These are phyloP conservation scores for Hortaea sp. DNA, from an alignment of 2,329 filamentous ascomycete species.

Conservation along the genomic window DNA sequence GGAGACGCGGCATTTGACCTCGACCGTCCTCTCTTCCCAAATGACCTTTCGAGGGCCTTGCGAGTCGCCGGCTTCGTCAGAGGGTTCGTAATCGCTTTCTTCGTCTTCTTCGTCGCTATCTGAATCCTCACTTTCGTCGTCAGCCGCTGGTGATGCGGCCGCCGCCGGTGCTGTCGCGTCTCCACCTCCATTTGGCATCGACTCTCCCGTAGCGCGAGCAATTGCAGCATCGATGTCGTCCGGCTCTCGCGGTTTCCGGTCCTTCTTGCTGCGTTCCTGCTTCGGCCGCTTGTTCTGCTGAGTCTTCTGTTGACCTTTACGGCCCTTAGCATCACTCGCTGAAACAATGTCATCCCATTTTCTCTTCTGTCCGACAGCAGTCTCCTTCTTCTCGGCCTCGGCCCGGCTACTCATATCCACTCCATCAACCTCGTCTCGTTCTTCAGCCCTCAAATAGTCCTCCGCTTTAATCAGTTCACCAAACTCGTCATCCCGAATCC, in stretches of 20 bases:
- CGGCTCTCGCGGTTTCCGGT: conserved; percentile 20
- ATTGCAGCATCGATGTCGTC: conserved; percentile 28
- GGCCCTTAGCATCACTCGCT: conserved; percentile 10
- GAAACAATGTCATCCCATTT: conserved; percentile 70
- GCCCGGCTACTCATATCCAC: conserved; percentile 44
- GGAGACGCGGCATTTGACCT: conserved; percentile 64
- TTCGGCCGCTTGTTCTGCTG: background rate
- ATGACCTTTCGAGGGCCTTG: conserved; percentile 68
- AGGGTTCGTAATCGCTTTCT: conserved; percentile 39
- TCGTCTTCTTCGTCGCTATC: conserved; percentile 36
- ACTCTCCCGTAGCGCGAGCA: conserved; percentile 20
- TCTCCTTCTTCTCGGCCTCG: conserved; percentile 39
- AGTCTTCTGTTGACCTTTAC: background rate
- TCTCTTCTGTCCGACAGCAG: conserved; percentile 72
- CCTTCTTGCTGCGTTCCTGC: conserved; percentile 51
- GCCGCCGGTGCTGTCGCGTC: conserved; percentile 1
- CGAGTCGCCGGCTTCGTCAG: conserved; percentile 33
- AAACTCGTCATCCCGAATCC: conserved; percentile 78
- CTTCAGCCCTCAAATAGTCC: conserved; percentile 86
- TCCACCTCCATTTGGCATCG: conserved; percentile 17
- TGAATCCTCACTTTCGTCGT: conserved; percentile 13
- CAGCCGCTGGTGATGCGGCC: conserved; percentile 12
- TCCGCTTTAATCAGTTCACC: conserved; percentile 89
- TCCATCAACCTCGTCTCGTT: conserved; percentile 66
- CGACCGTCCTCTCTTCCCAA: conserved; percentile 52